Evolutionary conservation across 2,329 filamentous ascomycete genomes (phyloP).

Genomic region (Colletotrichum paranaense): DNA sequence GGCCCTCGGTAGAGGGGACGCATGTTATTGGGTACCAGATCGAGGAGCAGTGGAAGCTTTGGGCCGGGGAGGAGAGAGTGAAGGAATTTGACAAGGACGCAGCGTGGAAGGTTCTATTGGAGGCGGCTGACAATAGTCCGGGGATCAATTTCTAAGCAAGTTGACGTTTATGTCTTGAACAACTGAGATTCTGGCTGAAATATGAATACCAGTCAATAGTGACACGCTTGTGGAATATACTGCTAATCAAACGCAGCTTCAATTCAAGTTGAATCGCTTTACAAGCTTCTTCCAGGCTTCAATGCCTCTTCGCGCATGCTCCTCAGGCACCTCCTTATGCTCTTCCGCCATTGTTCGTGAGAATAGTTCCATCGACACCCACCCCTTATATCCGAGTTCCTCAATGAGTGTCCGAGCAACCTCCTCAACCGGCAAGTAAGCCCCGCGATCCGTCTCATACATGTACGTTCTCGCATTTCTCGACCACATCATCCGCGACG

Average conservation of each 20-base stretch:
- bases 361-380: constrained; percentile 69
- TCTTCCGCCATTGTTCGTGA: constrained; percentile 60
- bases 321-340: constrained; percentile 55
- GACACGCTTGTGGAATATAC: not conserved
- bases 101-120: constrained; percentile 45
- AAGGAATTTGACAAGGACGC: constrained; percentile 41
- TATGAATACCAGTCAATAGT: fast-evolving
- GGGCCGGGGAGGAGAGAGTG: constrained; percentile 45
- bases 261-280: not conserved
- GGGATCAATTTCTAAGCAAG: constrained; percentile 45
- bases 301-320: constrained; percentile 63
- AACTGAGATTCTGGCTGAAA: no score
- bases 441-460: constrained; percentile 64
- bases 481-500: constrained; percentile 72
- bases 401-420: constrained; percentile 44
- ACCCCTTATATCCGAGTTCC: not conserved
- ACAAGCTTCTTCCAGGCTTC: constrained; percentile 58
- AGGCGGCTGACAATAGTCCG: constrained; percentile 44
- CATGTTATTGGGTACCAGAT: constrained; percentile 55
- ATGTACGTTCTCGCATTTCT: constrained; percentile 71
- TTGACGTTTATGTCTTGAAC: not conserved
- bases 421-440: constrained; percentile 67
- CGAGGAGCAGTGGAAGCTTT: constrained; percentile 51
- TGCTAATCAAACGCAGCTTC: not conserved
- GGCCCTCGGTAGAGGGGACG: constrained; percentile 52